phyloP scores from a whole-genome alignment of 2,329 filamentous ascomycete genomes.

The Talaromyces rugulosus region DNA sequence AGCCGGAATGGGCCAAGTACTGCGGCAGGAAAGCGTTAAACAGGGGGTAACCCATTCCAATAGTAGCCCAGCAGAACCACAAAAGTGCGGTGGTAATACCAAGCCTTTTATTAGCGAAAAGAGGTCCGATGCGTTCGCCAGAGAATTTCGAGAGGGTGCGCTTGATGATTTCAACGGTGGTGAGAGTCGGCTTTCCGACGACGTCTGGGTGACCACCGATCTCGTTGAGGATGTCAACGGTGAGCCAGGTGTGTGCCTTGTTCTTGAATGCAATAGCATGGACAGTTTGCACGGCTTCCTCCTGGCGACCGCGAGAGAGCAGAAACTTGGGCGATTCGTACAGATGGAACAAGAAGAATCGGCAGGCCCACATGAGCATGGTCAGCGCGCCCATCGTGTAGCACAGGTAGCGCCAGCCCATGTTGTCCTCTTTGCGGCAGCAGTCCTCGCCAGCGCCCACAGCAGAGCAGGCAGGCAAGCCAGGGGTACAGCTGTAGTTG shows the following conservation, averaged over 20 bases:
- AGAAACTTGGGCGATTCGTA: conserved; percentile 85
- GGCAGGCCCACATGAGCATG: conserved; percentile 70
- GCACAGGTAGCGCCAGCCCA: conserved; percentile 73
- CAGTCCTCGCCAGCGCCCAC: conserved; percentile 26
- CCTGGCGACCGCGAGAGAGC: conserved; percentile 69
- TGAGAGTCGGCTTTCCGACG: conserved; percentile 36
- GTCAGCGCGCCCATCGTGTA: conserved; percentile 68
- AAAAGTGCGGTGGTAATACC: conserved; percentile 50
- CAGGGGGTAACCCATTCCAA: conserved; percentile 81
- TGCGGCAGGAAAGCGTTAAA: conserved; percentile 91
- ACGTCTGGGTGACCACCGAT: conserved; percentile 49
- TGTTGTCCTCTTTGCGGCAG: conserved; percentile 53
- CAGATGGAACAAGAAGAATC: conserved; percentile 75
- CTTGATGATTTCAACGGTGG: conserved; percentile 48
- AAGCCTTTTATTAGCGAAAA: conserved; percentile 51
- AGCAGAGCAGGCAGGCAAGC: conserved; percentile 27
- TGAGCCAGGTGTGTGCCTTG: conserved; percentile 66
- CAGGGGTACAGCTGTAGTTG: conserved; percentile 52
- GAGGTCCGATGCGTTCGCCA: conserved; percentile 60
- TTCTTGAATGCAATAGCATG: conserved; percentile 74
- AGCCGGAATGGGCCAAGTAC: conserved; percentile 63
- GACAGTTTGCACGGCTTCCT: conserved; percentile 74
- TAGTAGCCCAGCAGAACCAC: conserved; percentile 77
- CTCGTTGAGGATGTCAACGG: conserved; percentile 60
- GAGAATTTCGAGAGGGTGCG: conserved; percentile 65